Percentiles rank a stretch among this genome's conserved stretches.
These are phyloP conservation scores for Vanderwaltozyma polyspora DNA, from an alignment of 805 yeast species.

Conservation along the genomic window DNA sequence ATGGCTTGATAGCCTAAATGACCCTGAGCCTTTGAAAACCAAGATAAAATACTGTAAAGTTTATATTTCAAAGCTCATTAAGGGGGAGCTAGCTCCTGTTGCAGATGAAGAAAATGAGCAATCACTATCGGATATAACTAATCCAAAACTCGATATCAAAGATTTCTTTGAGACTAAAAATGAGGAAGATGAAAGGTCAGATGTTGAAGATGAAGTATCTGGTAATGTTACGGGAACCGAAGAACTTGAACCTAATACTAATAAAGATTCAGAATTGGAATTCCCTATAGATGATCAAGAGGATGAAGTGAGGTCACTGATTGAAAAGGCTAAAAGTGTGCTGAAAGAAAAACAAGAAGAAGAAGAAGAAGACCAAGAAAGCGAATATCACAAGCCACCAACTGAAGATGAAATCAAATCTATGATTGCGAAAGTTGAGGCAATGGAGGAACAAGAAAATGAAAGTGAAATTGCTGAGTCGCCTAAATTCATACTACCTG, in stretches of 20 bases:
- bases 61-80: constrained; percentile 17
- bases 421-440: background rate
- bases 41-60: constrained; percentile 21
- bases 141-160: too few relatives aligned
- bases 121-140: background rate
- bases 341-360: constrained; percentile 1
- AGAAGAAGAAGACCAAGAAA: background rate
- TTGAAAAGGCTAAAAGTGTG: constrained; percentile 1
- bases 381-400: constrained; percentile 1
- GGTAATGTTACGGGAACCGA: too few relatives aligned
- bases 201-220: too few relatives aligned
- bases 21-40: constrained; percentile 9
- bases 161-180: too few relatives aligned
- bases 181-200: background rate
- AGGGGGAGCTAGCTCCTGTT: constrained; percentile 12
- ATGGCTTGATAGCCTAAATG: constrained; percentile 13
- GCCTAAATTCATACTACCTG: background rate
- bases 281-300: background rate
- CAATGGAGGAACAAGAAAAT: background rate
- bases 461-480: constrained; percentile 1
- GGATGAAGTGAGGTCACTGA: constrained; percentile 1
- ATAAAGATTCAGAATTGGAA: background rate
- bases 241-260: background rate
- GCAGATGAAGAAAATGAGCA: background rate
- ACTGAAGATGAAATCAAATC: constrained; percentile 2